A percentile compares a stretch with the other conserved stretches of the same genome.
These are phyloP conservation scores for Mucor circinelloides DNA, from an alignment of 371 early-diverging fungal species.

Conservation along the genomic window DNA sequence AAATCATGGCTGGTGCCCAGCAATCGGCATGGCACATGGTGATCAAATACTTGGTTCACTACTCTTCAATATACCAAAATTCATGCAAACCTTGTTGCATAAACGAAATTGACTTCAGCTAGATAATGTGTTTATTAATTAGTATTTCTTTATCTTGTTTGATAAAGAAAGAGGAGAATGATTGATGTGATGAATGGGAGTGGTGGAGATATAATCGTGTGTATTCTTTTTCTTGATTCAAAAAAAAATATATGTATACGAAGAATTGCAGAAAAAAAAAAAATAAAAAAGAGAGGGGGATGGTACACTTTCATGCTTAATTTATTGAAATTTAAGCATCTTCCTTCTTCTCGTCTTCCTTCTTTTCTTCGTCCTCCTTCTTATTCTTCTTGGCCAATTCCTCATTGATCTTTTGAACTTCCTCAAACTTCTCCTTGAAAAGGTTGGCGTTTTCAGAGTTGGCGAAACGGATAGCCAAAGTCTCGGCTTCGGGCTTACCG, in stretches of 20 bases:
- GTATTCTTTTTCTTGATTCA: background rate
- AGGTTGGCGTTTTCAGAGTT: constrained; percentile 80
- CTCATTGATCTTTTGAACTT: constrained; percentile 45
- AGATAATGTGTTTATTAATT: background rate
- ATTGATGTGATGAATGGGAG: background rate
- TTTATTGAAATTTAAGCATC: constrained; percentile 2
- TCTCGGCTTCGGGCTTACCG: constrained; percentile 80
- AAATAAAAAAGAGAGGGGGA: background rate
- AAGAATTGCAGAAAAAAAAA: background rate
- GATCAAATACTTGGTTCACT: background rate
- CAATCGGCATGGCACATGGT: too few species aligned
- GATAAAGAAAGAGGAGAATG: background rate
- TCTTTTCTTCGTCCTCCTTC: constrained; percentile 30
- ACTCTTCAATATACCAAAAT: background rate
- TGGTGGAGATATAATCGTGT: background rate
- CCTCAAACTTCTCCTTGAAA: constrained; percentile 58
- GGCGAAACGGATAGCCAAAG: constrained; percentile 95
- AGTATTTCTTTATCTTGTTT: background rate
- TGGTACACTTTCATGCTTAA: background rate
- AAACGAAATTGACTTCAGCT: background rate
- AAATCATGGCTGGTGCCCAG: background rate
- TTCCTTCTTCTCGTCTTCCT: constrained; percentile 8
- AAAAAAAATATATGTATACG: background rate
- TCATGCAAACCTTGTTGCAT: background rate
- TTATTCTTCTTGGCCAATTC: constrained; percentile 33